These are phyloP conservation scores for Cryphonectria radicalis DNA, from an alignment of 2,329 filamentous ascomycete species.

Conservation along the genomic window DNA sequence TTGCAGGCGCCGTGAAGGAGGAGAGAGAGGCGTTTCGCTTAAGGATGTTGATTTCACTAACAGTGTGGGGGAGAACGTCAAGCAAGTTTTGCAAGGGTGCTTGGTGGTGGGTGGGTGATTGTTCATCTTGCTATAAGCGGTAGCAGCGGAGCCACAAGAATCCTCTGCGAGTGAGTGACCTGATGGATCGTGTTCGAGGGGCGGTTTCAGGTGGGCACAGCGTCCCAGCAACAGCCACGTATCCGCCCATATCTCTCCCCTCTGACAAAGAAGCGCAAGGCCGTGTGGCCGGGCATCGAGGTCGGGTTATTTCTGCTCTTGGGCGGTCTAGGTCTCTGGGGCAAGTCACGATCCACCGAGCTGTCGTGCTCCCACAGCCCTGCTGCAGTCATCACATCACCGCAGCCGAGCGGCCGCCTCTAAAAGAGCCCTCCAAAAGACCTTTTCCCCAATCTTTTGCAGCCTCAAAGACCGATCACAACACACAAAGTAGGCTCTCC, in stretches of 20 bases:
- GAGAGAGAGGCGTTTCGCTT: too few relatives aligned
- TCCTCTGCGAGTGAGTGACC: not conserved
- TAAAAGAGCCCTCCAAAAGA: not conserved
- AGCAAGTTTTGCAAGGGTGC: too few relatives aligned
- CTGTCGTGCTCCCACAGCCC: not conserved
- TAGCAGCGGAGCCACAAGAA: too few relatives aligned
- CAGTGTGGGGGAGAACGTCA: too few relatives aligned
- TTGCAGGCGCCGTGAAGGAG: too few relatives aligned
- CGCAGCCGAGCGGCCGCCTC: conserved; percentile 5
- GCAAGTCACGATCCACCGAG: not conserved
- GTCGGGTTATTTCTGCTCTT: not conserved
- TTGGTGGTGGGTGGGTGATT: too few relatives aligned
- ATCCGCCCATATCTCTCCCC: not conserved
- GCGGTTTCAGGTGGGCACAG: not conserved
- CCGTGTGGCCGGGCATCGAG: not conserved
- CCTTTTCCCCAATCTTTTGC: not conserved
- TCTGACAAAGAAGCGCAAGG: not conserved
- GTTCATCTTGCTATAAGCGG: too few relatives aligned
- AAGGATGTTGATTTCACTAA: too few relatives aligned
- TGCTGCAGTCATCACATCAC: conserved; percentile 5
- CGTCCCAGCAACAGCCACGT: not conserved
- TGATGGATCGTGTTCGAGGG: not conserved
- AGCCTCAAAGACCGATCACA: not conserved
- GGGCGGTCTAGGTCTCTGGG: not conserved
- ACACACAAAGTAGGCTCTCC: not conserved